Evolutionary conservation across 2,329 filamentous ascomycete species (phyloP).

Genomic region (Xylariaceae sp.): DNA sequence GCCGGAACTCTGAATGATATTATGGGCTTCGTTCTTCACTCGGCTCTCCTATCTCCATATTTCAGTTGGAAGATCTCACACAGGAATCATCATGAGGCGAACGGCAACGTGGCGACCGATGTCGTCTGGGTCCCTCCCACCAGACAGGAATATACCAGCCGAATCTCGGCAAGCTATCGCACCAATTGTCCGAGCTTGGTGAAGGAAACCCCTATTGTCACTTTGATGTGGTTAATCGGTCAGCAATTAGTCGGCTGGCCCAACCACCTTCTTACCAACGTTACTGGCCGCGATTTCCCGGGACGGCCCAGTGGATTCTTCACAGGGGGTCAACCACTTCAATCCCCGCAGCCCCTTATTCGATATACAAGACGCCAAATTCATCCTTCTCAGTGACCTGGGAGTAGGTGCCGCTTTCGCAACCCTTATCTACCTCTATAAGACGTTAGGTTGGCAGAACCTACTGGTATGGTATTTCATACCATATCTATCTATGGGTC

Average conservation of each 20-base stretch:
- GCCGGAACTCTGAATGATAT: slow-evolving; percentile 89
- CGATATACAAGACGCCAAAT: slow-evolving; percentile 85
- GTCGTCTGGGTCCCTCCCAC: slow-evolving; percentile 99
- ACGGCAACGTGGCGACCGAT: slow-evolving; percentile 93
- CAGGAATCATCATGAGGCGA: slow-evolving; percentile 99
- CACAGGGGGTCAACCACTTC: slow-evolving; percentile 97
- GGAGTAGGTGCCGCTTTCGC: slow-evolving; percentile 68
- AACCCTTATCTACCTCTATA: slow-evolving; percentile 69
- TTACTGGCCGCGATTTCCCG: slow-evolving; percentile 96
- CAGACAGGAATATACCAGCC: slow-evolving; percentile 76
- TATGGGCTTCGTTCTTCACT: slow-evolving; percentile 91
- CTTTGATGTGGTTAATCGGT: slow-evolving; percentile 69
- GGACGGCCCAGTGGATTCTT: slow-evolving; percentile 89
- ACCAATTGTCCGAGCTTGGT: slow-evolving; percentile 85
- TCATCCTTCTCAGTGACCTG: slow-evolving; percentile 85
- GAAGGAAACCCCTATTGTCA: slow-evolving; percentile 93
- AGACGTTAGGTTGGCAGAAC: slow-evolving; percentile 82
- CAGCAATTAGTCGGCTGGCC: slow-evolving; percentile 96
- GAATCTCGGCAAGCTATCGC: slow-evolving; percentile 71
- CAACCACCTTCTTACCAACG: slow-evolving; percentile 86
- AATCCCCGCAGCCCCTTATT: slow-evolving; percentile 85
- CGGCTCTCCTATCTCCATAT: slow-evolving; percentile 87
- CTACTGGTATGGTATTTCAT: slow-evolving; percentile 92
- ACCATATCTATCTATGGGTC: slow-evolving; percentile 95
- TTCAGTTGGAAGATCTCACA: slow-evolving; percentile 99